These are phyloP conservation scores for Lathyrus sativus DNA, from an alignment of 306 rosid species.

Conservation along the genomic window DNA sequence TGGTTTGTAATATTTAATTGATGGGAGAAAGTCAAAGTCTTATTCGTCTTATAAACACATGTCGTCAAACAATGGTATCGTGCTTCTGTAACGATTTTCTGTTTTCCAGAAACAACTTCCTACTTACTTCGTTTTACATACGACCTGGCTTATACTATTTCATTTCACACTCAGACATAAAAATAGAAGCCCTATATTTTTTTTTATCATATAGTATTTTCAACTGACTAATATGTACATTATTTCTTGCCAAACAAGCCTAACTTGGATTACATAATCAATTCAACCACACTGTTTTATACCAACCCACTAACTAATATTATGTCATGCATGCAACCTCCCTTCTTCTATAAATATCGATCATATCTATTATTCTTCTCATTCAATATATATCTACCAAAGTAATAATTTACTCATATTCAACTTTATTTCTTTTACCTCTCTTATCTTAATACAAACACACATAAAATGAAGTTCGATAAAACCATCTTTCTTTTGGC, in stretches of 20 bases:
- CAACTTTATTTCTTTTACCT: no score
- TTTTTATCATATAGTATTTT: background rate
- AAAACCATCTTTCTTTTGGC: constrained; percentile 44
- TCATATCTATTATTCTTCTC: no score
- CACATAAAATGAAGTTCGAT: no score
- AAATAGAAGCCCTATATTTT: no score
- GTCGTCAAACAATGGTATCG: constrained; percentile 21
- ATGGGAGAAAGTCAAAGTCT: constrained; percentile 22
- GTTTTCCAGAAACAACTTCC: no score
- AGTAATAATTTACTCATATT: no score
- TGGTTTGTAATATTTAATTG: background rate
- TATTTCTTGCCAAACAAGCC: constrained; percentile 39
- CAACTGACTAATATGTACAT: background rate
- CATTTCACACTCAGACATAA: background rate
- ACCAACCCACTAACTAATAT: constrained; percentile 38
- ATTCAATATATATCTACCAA: no score
- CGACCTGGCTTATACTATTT: background rate
- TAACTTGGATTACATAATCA: constrained; percentile 30
- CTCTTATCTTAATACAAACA: no score
- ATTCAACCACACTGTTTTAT: constrained; percentile 40
- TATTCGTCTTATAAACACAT: background rate
- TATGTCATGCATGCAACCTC: no score
- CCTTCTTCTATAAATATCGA: no score
- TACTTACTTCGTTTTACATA: no score
- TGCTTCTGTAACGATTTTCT: constrained; percentile 39